Evolutionary conservation across 2,329 filamentous ascomycete species (phyloP).

Genomic region (Cordyceps fumosorosea): DNA sequence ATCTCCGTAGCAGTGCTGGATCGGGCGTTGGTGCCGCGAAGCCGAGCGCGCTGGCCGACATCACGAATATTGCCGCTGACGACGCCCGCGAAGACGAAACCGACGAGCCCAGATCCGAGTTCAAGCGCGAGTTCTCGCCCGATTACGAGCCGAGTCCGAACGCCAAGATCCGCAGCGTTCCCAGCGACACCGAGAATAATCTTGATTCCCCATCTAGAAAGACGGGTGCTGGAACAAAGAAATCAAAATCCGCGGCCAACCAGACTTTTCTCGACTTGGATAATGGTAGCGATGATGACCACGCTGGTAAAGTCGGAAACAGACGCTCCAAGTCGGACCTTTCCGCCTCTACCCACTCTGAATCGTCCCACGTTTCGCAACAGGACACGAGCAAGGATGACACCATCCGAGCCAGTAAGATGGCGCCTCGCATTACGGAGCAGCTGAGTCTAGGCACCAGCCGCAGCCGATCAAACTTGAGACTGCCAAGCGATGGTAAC

Average conservation of each 20-base stretch:
- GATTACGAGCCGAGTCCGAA: slow-evolving; percentile 68
- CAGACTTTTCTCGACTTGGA: slow-evolving; percentile 48
- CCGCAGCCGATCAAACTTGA: slow-evolving; percentile 29
- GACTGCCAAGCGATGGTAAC: slow-evolving; percentile 36
- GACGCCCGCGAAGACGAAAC: slow-evolving; percentile 20
- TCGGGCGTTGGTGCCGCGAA: slow-evolving; percentile 20
- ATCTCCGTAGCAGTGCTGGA: slow-evolving; percentile 43
- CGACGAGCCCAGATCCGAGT: slow-evolving; percentile 28
- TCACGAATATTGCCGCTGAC: slow-evolving; percentile 19
- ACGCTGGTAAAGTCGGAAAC: neutral
- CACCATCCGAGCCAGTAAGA: slow-evolving; percentile 24
- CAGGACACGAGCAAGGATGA: slow-evolving; percentile 20
- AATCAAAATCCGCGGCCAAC: slow-evolving; percentile 17
- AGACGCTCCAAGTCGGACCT: neutral
- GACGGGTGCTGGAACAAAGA: slow-evolving; percentile 24
- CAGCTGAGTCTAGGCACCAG: slow-evolving; percentile 29
- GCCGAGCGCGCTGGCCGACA: slow-evolving; percentile 21
- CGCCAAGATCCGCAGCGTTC: slow-evolving; percentile 63
- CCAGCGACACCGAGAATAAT: slow-evolving; percentile 34
- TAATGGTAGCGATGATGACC: slow-evolving; percentile 36
- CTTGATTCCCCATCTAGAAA: slow-evolving; percentile 19
- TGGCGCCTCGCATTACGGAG: slow-evolving; percentile 18
- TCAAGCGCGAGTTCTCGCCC: slow-evolving; percentile 61
- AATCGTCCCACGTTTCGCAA: slow-evolving; percentile 5
- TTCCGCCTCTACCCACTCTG: neutral